A percentile compares a stretch with the other conserved stretches of the same genome.
Conservation (phyloP, 345 rosid genomes). For the Gossypium rotundifolium region DNA sequence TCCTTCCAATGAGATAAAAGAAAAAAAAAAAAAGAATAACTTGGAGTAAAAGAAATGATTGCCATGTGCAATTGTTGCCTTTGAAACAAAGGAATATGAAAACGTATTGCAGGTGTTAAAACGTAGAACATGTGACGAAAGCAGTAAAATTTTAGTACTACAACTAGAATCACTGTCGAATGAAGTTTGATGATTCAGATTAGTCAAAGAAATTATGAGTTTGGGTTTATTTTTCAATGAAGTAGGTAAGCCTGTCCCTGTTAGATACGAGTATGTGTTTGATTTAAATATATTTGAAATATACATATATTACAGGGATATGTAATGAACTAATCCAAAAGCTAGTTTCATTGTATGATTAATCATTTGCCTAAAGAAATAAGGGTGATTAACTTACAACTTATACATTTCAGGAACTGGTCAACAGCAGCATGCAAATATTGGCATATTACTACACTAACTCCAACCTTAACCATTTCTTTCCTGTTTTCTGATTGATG, state of each 20-base stretch:
- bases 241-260: conserved; percentile 29
- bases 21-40: not conserved
- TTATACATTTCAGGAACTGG: not conserved
- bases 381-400: not conserved
- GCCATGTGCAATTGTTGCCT: too few species aligned
- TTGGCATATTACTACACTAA: conserved; percentile 26
- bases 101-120: too few species aligned
- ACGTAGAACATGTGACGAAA: not conserved
- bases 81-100: too few species aligned
- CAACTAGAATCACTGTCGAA: not conserved
- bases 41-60: not conserved
- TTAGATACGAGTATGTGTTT: not conserved
- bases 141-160: not conserved
- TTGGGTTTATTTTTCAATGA: conserved; percentile 15
- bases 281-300: not conserved
- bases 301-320: too few species aligned
- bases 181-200: not conserved
- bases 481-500: not conserved
- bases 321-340: not conserved
- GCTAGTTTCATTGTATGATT: not conserved
- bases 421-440: conserved; percentile 12
- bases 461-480: conserved; percentile 20
- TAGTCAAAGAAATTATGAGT: not conserved
- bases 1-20: not conserved
- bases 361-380: not conserved